These are phyloP conservation scores for Recurvomyces mirabilis DNA, from an alignment of 495 filamentous ascomycete species.

Conservation along the genomic window DNA sequence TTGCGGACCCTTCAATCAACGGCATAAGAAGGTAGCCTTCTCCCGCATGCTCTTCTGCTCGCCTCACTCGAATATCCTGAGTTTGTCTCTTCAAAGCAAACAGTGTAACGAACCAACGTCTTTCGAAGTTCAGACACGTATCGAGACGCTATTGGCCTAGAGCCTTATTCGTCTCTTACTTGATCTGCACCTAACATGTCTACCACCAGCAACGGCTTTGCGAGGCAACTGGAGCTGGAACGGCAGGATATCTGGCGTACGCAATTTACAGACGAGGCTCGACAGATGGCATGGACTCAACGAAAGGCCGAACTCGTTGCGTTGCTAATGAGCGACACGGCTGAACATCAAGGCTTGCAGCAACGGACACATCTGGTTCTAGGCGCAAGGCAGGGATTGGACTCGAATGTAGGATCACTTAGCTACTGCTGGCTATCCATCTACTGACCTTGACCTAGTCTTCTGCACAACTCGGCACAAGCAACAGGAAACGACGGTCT, in stretches of 20 bases:
- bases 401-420: too few relatives aligned
- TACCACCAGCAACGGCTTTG: conserved; percentile 2
- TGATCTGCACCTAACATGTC: not conserved
- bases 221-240: conserved; percentile 9
- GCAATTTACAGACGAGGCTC: conserved; percentile 9
- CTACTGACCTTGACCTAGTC: too few relatives aligned
- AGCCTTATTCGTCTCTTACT: too few relatives aligned
- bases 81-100: conserved; percentile 7
- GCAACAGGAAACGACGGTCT: not conserved
- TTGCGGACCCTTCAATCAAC: too few relatives aligned
- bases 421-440: too few relatives aligned
- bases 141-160: not conserved
- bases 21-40: conserved; percentile 1
- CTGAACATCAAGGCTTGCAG: not conserved
- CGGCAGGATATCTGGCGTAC: conserved; percentile 12
- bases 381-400: too few relatives aligned
- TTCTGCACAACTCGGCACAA: too few relatives aligned
- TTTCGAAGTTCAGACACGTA: not conserved
- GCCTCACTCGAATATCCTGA: conserved; percentile 2
- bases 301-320: conserved; percentile 10
- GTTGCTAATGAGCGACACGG: conserved; percentile 1
- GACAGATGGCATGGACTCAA: conserved; percentile 16
- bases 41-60: conserved; percentile 5
- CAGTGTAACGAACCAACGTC: not conserved
- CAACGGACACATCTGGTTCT: too few relatives aligned